Conservation (phyloP, 768 basidiomycete genomes). For the Daedaleopsis sinensis region DNA sequence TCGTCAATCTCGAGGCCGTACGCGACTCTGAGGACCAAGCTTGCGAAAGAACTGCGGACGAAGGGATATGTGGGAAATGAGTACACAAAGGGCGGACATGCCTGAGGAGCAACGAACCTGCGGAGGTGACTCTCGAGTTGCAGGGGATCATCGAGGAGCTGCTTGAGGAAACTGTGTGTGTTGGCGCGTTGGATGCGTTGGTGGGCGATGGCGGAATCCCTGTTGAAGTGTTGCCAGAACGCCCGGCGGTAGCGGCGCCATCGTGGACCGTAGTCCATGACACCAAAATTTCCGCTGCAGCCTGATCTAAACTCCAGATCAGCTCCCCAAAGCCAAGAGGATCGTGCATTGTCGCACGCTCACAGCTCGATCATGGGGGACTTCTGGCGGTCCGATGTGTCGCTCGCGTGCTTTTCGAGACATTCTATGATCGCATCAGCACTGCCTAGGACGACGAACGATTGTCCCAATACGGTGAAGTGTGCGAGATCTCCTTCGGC, state of each 20-base stretch:
- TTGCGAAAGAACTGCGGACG: not conserved
- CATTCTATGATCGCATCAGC: not conserved
- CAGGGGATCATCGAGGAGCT: not conserved
- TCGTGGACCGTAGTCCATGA: slow-evolving; percentile 11
- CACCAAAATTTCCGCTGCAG: not conserved
- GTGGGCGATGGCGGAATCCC: not conserved
- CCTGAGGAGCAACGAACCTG: slow-evolving; percentile 7
- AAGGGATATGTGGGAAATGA: not conserved
- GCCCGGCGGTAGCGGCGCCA: slow-evolving; percentile 17
- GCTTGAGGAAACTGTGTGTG: not conserved
- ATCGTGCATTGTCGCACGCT: not conserved
- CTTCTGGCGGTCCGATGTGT: slow-evolving; percentile 16
- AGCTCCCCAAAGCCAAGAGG: not conserved
- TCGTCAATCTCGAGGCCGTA: slow-evolving; percentile 31
- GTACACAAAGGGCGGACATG: not conserved
- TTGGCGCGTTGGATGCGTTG: not conserved
- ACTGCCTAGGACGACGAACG: slow-evolving; percentile 5
- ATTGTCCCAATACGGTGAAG: slow-evolving; percentile 5
- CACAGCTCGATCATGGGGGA: slow-evolving; percentile 2
- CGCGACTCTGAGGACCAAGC: slow-evolving; percentile 24
- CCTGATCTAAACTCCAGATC: not conserved
- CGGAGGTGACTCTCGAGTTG: slow-evolving; percentile 4
- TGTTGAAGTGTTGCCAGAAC: slow-evolving; percentile 15
- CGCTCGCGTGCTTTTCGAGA: slow-evolving; percentile 11
- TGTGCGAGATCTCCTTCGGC: slow-evolving; percentile 16